Base-by-base conservation (phyloP, 2,329 filamentous ascomycete genomes). In the Cladophialophora chaetospira region DNA sequence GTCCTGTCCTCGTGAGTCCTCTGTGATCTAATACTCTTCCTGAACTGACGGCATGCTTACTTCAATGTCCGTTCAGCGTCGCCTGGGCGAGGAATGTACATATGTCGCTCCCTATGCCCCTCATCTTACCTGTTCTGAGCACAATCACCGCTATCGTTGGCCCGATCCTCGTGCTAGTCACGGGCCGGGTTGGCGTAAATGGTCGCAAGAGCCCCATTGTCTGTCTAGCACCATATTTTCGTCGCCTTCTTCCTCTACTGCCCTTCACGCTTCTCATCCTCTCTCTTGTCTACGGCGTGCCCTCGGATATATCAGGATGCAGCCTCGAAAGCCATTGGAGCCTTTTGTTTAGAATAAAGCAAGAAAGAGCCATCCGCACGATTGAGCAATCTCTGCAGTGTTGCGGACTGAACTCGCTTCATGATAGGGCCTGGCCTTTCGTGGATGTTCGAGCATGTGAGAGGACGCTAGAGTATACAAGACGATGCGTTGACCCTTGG, bases 381-480 rank as follows among this genome's bases (percentile, higher is more conserved):
- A 72, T 73, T 48, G 70, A 74, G 52, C 68, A 69, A 43, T 51
- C 53, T 3, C 61, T 71, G 21, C 69, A 62, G 35, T 73, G 72
- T 47, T 74, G 71, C 36, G 72, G 72, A 2, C 59, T 71, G 6
- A 63, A 70, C 29, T 73, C 71, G 36, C 63, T 67, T n/a, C 70
- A 63, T 53, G 71, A 74, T 48, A 62, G 70, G 13, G 70, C 71
- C 2, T 74, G 71, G 71, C 71, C 71, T 1, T 73, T 74, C 57
- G 63, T 72, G 21, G 66, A 63, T 2, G 70, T 69, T 21, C 55
- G 66, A 42, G 67, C 70, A 0, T 74, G 72, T 58, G 68, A 71
- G 33, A 15, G 55, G 17, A 68, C 68, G 44, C 50, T 69, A 1
- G 69, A 69, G 10, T 73, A 72, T 58, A 49, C 35, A 10, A 61